Conservation (phyloP, 2,329 filamentous ascomycete species). For the Coniella lustricola region DNA sequence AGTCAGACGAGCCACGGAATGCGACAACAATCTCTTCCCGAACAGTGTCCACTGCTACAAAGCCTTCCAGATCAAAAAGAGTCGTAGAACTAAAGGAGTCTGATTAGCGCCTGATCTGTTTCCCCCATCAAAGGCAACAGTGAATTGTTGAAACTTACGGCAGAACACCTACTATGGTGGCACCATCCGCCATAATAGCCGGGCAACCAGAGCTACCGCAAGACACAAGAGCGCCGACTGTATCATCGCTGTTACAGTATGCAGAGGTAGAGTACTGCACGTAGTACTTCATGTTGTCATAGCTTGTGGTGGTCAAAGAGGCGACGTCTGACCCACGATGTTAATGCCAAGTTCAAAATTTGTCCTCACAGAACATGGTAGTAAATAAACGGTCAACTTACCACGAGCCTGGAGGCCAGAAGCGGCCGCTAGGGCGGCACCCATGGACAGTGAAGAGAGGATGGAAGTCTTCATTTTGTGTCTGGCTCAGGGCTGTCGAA, state of each 20-base stretch:
- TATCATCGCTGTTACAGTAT: slow-evolving; percentile 44
- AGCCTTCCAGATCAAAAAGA: slow-evolving; percentile 35
- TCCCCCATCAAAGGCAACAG: background rate
- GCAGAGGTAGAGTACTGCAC: slow-evolving; percentile 44
- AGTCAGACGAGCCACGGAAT: slow-evolving; percentile 50
- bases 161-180: slow-evolving; percentile 37
- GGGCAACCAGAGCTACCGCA: slow-evolving; percentile 40
- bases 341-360: background rate
- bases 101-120: background rate
- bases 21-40: slow-evolving; percentile 50
- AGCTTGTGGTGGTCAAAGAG: slow-evolving; percentile 25
- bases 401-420: slow-evolving; percentile 8
- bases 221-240: slow-evolving; percentile 31
- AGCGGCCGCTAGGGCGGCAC: slow-evolving; percentile 8
- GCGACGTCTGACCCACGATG: slow-evolving; percentile 7
- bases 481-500: background rate
- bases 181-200: slow-evolving; percentile 34
- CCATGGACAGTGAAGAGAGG: slow-evolving; percentile 5
- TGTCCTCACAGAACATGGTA: background rate
- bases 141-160: slow-evolving; percentile 22
- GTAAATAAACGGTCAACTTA: background rate
- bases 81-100: slow-evolving; percentile 11
- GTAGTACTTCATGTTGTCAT: slow-evolving; percentile 39
- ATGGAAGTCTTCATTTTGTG: slow-evolving; percentile 13
- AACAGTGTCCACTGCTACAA: slow-evolving; percentile 42